Evolutionary conservation across 371 early-diverging fungal genomes (phyloP), one percentile per base, ranked within the genome.

Genomic region (Capillidium rhysosporum): DNA sequence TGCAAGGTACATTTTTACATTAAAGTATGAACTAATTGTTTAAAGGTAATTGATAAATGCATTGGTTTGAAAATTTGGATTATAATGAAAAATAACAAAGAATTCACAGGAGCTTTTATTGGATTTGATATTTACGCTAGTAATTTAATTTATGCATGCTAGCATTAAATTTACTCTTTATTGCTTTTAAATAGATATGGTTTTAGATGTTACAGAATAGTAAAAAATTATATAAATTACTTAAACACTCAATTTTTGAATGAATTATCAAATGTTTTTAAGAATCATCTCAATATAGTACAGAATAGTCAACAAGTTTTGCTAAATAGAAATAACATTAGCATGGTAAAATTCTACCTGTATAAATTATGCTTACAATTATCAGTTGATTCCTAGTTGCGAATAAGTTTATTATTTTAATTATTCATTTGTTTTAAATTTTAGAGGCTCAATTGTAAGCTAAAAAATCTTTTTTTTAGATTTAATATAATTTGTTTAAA

Each of bases 81-180:
- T 2, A 66, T 92, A 49, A 90, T 97, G 92, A 94, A 92, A 71
- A 73, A 75, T 31, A 88, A 92, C 52, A 89, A 86, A 66, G 98
- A 97, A 69, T 93, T 94, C 60, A 79, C 80, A 21, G 98, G 98
- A 21, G 88, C 87, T 24, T 70, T 97, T 55, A 70, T 85, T 4
- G 93, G 93, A n/a, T 97, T 97, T 65, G 98, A 97, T 62, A 96
- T 95, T 69, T 97, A 78, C 72, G 96, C 94, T 61, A 97, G 87
- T 84, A 76, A 46, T 20, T 18, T n/a, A n/a, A 18, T 23, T 3
- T n/a, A n/a, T 26, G 40, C n/a, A 41, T 20, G 16, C 31, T 18
- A 28, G 14, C 10, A 30, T 46, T 49, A n/a, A 14, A 26, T 16
- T 1, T 20, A 40, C 47, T 51, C 26, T 7, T 51, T 18, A 51